Conservation (phyloP, 495 filamentous ascomycete genomes). For the Penicillium arizonense region DNA sequence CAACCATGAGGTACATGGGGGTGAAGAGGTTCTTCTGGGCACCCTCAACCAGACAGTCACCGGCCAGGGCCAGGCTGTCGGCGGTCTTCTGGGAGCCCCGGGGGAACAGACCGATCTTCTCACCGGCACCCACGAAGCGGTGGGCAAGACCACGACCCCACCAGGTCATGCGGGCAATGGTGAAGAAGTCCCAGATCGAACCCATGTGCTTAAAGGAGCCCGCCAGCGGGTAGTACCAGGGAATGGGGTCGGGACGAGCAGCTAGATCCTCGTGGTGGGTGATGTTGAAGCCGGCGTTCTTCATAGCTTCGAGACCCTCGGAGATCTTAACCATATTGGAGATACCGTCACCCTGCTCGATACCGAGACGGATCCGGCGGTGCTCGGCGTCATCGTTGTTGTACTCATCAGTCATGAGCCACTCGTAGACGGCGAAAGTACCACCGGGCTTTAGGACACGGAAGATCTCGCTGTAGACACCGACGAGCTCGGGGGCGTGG, state of each 20-base stretch:
- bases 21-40: conserved; percentile 93
- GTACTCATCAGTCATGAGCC: conserved; percentile 97
- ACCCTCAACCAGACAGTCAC: conserved; percentile 85
- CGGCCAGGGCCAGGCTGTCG: conserved; percentile 78
- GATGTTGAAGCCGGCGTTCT: conserved; percentile 84
- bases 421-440: conserved; percentile 96
- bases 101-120: conserved; percentile 74
- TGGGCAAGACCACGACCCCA: conserved; percentile 74
- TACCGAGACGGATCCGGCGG: conserved; percentile 87
- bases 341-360: conserved; percentile 96
- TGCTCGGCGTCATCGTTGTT: conserved; percentile 86
- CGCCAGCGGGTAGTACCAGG: conserved; percentile 95
- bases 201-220: conserved; percentile 81
- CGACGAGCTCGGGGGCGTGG: conserved; percentile 91
- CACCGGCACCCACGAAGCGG: conserved; percentile 74
- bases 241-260: conserved; percentile 69
- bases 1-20: conserved; percentile 99
- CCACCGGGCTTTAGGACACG: conserved; percentile 96
- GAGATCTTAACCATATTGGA: conserved; percentile 95
- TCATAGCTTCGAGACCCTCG: conserved; percentile 81
- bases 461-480: conserved; percentile 92
- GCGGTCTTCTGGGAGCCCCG: conserved; percentile 93
- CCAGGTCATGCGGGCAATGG: conserved; percentile 89
- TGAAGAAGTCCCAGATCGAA: conserved; percentile 75
- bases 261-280: conserved; percentile 89